Evolutionary conservation across 306 rosid species (phyloP).

Genomic region (Glycine soja): DNA sequence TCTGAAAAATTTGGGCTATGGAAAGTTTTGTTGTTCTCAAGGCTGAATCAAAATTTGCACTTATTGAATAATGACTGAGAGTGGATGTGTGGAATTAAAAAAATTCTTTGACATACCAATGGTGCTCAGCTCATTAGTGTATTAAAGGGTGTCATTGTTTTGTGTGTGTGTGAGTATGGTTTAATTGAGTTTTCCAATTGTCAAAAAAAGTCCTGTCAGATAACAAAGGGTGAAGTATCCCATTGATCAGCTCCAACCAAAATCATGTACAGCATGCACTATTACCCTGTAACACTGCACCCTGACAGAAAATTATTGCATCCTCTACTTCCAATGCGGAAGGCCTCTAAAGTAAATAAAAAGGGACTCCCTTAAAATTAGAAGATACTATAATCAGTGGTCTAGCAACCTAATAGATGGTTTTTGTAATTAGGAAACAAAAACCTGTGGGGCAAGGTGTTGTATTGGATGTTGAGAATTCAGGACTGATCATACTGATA

Average conservation of each 20-base stretch:
- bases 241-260: neutral
- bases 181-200: constrained; percentile 1
- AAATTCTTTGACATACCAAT: neutral
- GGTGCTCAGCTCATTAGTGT: neutral
- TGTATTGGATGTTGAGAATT: no score
- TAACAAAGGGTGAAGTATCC: neutral
- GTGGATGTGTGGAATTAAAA: neutral
- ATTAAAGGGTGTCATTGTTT: neutral
- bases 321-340: neutral
- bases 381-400: no score
- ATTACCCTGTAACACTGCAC: neutral
- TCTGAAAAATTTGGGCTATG: neutral
- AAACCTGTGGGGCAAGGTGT: no score
- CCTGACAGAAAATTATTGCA: neutral
- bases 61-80: neutral
- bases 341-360: constrained; percentile 3
- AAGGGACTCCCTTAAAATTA: neutral
- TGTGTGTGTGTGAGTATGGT: neutral
- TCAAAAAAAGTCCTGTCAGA: neutral
- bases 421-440: no score
- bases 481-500: no score
- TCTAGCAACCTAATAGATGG: no score
- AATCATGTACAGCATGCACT: neutral
- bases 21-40: neutral
- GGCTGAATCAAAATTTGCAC: neutral